Evolutionary conservation across 179 eudicot species (phyloP), one percentile per base, ranked within the genome.

Genomic region (Drosera spatulata): DNA sequence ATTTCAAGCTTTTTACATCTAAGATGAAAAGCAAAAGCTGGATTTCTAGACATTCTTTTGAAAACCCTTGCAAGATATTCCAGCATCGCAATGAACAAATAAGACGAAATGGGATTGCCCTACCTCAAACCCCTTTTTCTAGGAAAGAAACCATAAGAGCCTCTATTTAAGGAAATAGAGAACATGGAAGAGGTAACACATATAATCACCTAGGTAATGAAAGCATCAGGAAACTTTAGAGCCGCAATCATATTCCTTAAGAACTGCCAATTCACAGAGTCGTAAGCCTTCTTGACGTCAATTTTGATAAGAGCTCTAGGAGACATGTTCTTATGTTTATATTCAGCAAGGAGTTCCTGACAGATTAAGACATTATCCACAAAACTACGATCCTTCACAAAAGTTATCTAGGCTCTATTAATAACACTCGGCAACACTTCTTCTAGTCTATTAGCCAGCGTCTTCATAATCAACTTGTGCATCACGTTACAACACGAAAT

Each of bases 211-310:
- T 7, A 48, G 3, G 3, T 3, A 8, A 48, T 11, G 10, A 48
- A 48, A 3, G 5, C n/a, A 2, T 8, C 12, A 3, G 51, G 51
- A 7, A 48, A 48, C 5, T 2, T 3, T 4, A 48, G n/a, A 4
- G 4, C 51, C 2, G 3, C 3, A 2, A 46, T 7, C 4, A 59
- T 3, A n/a, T 3, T 45, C 3, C 39, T 59, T 11, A 2, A 7
- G 50, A 49, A 7, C 6, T 10, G n/a, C 64, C 64, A 61, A 2
- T 38, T 22, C 2, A 61, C 42, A 1, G 43, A 5, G 14, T 61
- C 64, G 39, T 49, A 61, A 7, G 64, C 44, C 41, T 61, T 61
- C 14, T 1, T 38, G 55, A 49, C 12, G 41, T 61, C 64, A 14
- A 49, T 4, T 39, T 61, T 61, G 2, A 60, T 2, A 1, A 38